These are phyloP conservation scores for Lyophyllum atratum DNA, from an alignment of 768 basidiomycete genomes.

Conservation along the genomic window DNA sequence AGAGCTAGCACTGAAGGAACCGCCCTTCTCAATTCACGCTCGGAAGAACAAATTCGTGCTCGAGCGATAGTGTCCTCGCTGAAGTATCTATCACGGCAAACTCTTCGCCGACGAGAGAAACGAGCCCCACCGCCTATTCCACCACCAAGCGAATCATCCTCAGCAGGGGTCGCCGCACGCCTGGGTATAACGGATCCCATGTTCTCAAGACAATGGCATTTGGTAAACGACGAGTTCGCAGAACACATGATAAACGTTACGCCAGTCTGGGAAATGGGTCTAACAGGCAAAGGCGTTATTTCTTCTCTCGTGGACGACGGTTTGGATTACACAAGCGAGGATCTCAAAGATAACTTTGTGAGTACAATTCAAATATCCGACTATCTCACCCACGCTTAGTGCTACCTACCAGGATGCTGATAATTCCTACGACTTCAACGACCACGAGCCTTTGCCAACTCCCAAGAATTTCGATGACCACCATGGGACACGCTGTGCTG, in stretches of 20 bases:
- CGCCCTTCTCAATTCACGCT: constrained; percentile 29
- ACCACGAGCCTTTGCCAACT: constrained; percentile 83
- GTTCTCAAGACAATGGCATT: constrained; percentile 82
- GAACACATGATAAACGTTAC: constrained; percentile 94
- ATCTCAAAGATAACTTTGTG: constrained; percentile 92
- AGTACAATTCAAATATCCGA: constrained; percentile 30
- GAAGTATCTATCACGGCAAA: constrained; percentile 62
- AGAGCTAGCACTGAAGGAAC: constrained; percentile 28
- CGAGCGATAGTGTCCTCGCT: constrained; percentile 55
- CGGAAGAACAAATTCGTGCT: constrained; percentile 39
- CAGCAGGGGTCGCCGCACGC: constrained; percentile 16
- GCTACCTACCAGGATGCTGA: constrained; percentile 65
- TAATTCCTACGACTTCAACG: constrained; percentile 96
- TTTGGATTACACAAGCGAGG: constrained; percentile 84
- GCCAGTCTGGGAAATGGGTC: constrained; percentile 85
- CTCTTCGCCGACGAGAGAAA: constrained; percentile 66
- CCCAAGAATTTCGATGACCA: constrained; percentile 90
- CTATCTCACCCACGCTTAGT: background rate
- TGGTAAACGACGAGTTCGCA: constrained; percentile 83
- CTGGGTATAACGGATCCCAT: constrained; percentile 72
- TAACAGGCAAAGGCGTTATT: constrained; percentile 85
- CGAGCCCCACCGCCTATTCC: constrained; percentile 71
- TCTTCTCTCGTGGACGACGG: constrained; percentile 95
- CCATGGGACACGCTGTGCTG: constrained; percentile 97
- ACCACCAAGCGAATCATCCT: constrained; percentile 21